phyloP scores from a whole-genome alignment of 2,329 filamentous ascomycete genomes.

The Colletotrichum sp. region DNA sequence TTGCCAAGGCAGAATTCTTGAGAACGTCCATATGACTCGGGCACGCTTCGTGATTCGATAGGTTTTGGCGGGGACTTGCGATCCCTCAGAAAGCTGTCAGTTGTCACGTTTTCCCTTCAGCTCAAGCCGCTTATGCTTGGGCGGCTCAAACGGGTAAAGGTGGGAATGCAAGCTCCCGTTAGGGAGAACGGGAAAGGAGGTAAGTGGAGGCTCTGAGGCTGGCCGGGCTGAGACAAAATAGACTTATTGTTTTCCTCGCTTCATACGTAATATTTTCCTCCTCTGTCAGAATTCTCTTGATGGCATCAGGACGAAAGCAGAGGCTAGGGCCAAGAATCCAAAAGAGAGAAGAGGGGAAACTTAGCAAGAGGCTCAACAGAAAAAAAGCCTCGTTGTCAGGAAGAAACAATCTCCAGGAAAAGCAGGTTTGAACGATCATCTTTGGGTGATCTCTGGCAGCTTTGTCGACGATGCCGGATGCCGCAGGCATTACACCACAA shows the following conservation, averaged over 20 bases:
- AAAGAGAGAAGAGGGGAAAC: background rate
- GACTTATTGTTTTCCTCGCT: background rate
- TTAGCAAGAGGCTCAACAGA: background rate
- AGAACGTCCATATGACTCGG: background rate
- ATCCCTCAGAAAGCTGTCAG: background rate
- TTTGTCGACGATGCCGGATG: background rate
- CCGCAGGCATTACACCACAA: background rate
- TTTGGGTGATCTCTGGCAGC: background rate
- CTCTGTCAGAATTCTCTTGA: background rate
- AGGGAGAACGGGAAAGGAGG: background rate
- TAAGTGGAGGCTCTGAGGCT: background rate
- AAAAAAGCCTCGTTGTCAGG: background rate
- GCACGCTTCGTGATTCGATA: background rate
- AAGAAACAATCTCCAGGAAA: background rate
- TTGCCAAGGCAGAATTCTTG: background rate
- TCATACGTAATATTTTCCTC: background rate
- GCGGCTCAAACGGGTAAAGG: background rate
- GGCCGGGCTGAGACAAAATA: constrained; percentile 7
- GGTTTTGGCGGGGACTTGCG: background rate
- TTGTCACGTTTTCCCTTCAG: background rate
- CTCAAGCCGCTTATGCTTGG: background rate
- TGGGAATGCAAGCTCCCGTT: background rate
- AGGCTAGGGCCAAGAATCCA: background rate
- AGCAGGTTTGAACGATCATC: background rate
- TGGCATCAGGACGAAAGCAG: background rate